Evolutionary conservation across 2,329 filamentous ascomycete genomes (phyloP), one percentile per base, ranked within the genome.

Genomic region (Cryphonectria radicalis): DNA sequence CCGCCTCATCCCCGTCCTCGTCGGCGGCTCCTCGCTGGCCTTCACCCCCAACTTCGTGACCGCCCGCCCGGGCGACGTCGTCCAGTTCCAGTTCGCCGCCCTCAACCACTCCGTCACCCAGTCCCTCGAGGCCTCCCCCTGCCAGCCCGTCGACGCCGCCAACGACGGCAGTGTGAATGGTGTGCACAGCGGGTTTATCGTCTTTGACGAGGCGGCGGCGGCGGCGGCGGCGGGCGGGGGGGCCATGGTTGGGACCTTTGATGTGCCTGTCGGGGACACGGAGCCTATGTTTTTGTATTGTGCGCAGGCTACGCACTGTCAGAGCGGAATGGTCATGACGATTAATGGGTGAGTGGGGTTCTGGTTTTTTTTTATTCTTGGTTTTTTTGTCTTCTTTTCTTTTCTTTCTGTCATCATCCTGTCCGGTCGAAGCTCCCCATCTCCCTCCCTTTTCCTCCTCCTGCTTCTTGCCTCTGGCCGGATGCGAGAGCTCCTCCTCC

Each of bases 211-310:
- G 10, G 81, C 80, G 0, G 79, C 82, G 68, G 77, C 28, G 28
- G 77, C 28, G 28, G 28, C 28, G 10, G 81, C 80, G 0, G 79
- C 82, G 68, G 77, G 76, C 3, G 70, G 42, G 67, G 77, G 76
- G 3, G 70, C 62, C 28, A 80, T 76, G 0, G 82, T 84, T 8
- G 82, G 82, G 0, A 83, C 82, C 1, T 88, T 87, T 75, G 84
- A 81, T 70, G 81, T 88, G 76, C 79, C 80, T 14, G 76, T 88
- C 25, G 81, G 80, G 40, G 81, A 79, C 70, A 80, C 82, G 0
- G 79, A 83, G 2, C 80, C 85, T 7, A 82, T 87, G 71, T 88
- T 85, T 76, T 73, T 86, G 43, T 88, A 87, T 76, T 88, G 86
- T 70, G 83, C 85, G 0, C 83, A 83, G 2, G 81, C 79, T 0